Base-by-base conservation (phyloP, 768 basidiomycete species). In the Leccinellum albellum region DNA sequence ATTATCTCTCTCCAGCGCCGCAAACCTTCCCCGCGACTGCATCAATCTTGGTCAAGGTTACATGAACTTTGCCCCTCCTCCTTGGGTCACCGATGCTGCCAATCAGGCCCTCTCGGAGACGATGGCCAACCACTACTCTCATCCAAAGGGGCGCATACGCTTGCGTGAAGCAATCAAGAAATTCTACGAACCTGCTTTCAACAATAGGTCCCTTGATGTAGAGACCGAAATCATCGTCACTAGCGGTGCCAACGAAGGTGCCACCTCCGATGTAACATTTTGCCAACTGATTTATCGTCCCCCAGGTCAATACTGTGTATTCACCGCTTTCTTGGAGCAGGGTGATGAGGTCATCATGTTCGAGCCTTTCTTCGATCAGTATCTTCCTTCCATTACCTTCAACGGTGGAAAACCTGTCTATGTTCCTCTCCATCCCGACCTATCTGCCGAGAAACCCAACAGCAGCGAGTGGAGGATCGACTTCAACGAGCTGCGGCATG, bases 301-400 rank as follows among this genome's bases (percentile, higher is more conserved):
- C 28, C 20, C 26, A 70, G 95, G 96, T 24, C 90, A 94, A 79
- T 98, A 96, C 72, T 85, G 95, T 51, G 91, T 94, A 51, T 91
- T 96, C 64, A 83, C 86, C 12, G 97, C 97, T 0, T 98, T 96
- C 76, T 74, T 97, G 37, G 88, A 98, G 59, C 80, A 83, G 35
- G 96, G 89, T 4, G 97, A 98, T 66, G 97, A 99, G 72, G 96
- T 98, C 61, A 96, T 99, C 73, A 87, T 98, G 83, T 95, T 98
- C 67, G 97, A 98, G 74, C 96, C 95, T 2, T 97, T 93, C 79
- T 98, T 97, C 68, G 95, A 98, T 68, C 95, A 98, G 71, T 96
- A 94, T 71, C 81, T 94, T 51, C 89, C 94, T 23, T 92, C 91
- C 6, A 88, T 96, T 52, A 89, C 88, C 28, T 97, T 98, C 83